Conservation (phyloP, 768 basidiomycete genomes). For the Boletus tylopilopsis region DNA sequence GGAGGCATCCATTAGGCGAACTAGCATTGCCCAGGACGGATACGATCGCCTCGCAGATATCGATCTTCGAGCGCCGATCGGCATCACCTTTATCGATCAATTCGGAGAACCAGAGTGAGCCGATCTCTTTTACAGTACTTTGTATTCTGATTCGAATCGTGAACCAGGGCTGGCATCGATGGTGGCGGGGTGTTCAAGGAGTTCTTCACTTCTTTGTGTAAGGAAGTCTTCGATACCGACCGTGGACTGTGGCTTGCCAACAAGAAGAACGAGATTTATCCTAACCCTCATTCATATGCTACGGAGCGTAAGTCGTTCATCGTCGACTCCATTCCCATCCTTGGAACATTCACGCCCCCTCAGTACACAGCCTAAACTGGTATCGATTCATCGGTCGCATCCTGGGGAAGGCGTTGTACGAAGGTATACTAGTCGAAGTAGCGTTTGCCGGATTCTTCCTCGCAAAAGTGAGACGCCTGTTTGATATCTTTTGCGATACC, state of each 20-base stretch:
- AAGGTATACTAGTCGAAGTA: constrained; percentile 92
- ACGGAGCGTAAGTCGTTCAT: constrained; percentile 62
- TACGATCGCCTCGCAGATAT: constrained; percentile 78
- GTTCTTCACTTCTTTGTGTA: constrained; percentile 88
- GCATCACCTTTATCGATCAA: constrained; percentile 91
- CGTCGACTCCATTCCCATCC: neutral
- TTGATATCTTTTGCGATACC: neutral
- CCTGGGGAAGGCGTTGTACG: constrained; percentile 94
- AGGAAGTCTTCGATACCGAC: constrained; percentile 93
- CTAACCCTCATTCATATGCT: constrained; percentile 90
- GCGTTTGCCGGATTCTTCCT: constrained; percentile 96
- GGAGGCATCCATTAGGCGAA: constrained; percentile 47
- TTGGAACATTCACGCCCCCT: neutral
- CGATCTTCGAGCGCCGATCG: constrained; percentile 76
- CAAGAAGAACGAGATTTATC: constrained; percentile 90
- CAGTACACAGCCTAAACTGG: constrained; percentile 86
- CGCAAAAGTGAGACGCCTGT: constrained; percentile 53
- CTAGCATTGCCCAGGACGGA: constrained; percentile 82
- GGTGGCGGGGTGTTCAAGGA: constrained; percentile 98
- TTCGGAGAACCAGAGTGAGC: constrained; percentile 82
- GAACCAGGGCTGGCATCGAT: constrained; percentile 78
- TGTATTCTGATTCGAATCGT: constrained; percentile 1
- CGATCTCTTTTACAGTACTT: neutral
- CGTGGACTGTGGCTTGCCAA: constrained; percentile 92
- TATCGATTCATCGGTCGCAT: constrained; percentile 92